phyloP scores from a whole-genome alignment of 2,329 filamentous ascomycete species.

The Ciborinia camelliae region DNA sequence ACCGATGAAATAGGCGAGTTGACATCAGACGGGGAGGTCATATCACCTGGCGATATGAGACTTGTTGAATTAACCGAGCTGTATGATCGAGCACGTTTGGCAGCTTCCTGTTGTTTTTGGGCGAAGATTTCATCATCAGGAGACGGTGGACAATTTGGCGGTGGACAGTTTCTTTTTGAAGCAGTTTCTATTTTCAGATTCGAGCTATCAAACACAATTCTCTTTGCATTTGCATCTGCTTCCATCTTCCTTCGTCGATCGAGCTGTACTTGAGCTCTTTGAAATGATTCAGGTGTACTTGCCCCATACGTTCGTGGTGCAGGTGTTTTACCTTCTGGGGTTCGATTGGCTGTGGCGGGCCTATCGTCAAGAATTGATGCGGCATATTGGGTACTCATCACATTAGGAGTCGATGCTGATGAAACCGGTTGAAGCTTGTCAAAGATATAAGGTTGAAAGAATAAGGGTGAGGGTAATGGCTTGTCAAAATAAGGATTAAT shows the following conservation, averaged over 20 bases:
- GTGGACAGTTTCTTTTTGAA: too few species aligned
- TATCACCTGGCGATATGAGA: conserved; percentile 42
- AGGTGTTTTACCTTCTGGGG: conserved; percentile 41
- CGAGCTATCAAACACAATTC: conserved; percentile 28
- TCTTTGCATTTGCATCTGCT: conserved; percentile 38
- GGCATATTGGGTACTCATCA: conserved; percentile 30
- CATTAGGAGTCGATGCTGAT: conserved; percentile 32
- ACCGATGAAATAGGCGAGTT: conserved; percentile 43
- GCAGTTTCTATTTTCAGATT: conserved; percentile 13
- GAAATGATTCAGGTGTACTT: conserved; percentile 43
- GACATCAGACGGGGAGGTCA: conserved; percentile 20
- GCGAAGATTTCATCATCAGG: conserved; percentile 44
- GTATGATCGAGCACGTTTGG: conserved; percentile 32
- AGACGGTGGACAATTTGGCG: conserved; percentile 46
- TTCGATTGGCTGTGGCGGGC: conserved; percentile 48
- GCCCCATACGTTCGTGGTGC: conserved; percentile 40
- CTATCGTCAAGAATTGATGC: conserved; percentile 44
- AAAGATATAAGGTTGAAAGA: conserved; percentile 34
- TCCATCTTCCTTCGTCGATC: conserved; percentile 38
- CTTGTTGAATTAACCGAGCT: conserved; percentile 35
- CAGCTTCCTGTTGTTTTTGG: conserved; percentile 25
- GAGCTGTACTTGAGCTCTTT: conserved; percentile 38
- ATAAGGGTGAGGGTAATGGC: conserved; percentile 32
- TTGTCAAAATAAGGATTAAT: conserved; percentile 24
- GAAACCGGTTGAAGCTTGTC: conserved; percentile 26